Conservation (phyloP, 2,329 filamentous ascomycete genomes). For the Lachnellula cervina region DNA sequence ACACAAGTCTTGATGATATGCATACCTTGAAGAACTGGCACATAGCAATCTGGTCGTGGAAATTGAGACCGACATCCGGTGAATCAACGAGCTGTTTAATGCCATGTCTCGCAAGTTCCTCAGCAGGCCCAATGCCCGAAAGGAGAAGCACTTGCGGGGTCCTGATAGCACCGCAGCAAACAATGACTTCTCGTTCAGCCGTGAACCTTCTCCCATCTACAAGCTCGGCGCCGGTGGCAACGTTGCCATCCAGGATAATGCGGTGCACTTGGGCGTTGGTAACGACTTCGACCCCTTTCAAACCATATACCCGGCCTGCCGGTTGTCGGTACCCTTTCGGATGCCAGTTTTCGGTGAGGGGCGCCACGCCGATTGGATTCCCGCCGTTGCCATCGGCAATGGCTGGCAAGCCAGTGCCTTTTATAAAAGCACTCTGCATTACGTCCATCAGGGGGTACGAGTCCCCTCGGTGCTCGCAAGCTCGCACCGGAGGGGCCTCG, state of each 20-base stretch:
- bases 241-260: constrained; percentile 18
- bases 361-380: constrained; percentile 26
- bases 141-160: constrained; percentile 42
- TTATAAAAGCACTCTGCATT: no score
- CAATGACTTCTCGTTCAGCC: constrained; percentile 37
- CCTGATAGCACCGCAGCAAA: constrained; percentile 42
- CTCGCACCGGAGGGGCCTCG: no score
- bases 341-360: constrained; percentile 30
- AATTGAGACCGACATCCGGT: constrained; percentile 57
- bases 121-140: constrained; percentile 38
- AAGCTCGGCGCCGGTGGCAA: constrained; percentile 10
- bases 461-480: no score
- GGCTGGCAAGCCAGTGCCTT: constrained; percentile 23
- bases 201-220: constrained; percentile 1
- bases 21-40: constrained; percentile 4
- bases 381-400: constrained; percentile 29
- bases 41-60: constrained; percentile 45
- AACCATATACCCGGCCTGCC: constrained; percentile 25
- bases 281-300: constrained; percentile 23
- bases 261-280: constrained; percentile 24
- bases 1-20: no score
- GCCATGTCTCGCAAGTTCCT: constrained; percentile 34
- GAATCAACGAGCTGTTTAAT: constrained; percentile 50
- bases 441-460: no score
- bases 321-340: constrained; percentile 27